phyloP scores from a whole-genome alignment of 768 basidiomycete species.

The Hydnomerulius pinastri region DNA sequence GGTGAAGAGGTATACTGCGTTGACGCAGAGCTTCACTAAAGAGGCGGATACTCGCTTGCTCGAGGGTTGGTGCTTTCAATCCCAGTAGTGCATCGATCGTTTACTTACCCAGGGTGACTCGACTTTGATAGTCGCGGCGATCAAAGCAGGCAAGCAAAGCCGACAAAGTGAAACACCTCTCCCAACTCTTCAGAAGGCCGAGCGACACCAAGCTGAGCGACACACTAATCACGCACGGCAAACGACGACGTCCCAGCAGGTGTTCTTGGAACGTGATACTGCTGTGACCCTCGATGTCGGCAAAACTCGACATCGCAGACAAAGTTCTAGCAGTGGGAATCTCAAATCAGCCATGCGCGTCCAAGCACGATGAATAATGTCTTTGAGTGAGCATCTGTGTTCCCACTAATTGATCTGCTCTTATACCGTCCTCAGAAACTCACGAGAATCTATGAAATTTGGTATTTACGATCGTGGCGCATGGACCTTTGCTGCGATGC shows the following conservation, averaged over 20 bases:
- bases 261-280: slow-evolving; percentile 31
- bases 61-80: slow-evolving; percentile 47
- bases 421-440: not conserved
- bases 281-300: slow-evolving; percentile 29
- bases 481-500: no score
- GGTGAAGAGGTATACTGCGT: slow-evolving; percentile 74
- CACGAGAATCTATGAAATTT: not conserved
- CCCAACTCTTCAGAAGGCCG: slow-evolving; percentile 22
- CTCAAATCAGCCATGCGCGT: slow-evolving; percentile 40
- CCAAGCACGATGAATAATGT: slow-evolving; percentile 30
- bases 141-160: slow-evolving; percentile 20
- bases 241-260: slow-evolving; percentile 21
- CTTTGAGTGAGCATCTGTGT: not conserved
- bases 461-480: not conserved
- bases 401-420: no score
- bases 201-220: slow-evolving; percentile 23
- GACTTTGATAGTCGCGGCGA: slow-evolving; percentile 27
- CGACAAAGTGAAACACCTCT: slow-evolving; percentile 10
- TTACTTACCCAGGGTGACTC: slow-evolving; percentile 9
- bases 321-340: slow-evolving; percentile 29
- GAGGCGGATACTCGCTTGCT: slow-evolving; percentile 73
- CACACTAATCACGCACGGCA: slow-evolving; percentile 33
- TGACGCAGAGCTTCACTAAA: slow-evolving; percentile 78
- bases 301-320: slow-evolving; percentile 31
- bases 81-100: not conserved